Base-by-base conservation (phyloP, 768 basidiomycete genomes). In the Tephrocybe sp. region DNA sequence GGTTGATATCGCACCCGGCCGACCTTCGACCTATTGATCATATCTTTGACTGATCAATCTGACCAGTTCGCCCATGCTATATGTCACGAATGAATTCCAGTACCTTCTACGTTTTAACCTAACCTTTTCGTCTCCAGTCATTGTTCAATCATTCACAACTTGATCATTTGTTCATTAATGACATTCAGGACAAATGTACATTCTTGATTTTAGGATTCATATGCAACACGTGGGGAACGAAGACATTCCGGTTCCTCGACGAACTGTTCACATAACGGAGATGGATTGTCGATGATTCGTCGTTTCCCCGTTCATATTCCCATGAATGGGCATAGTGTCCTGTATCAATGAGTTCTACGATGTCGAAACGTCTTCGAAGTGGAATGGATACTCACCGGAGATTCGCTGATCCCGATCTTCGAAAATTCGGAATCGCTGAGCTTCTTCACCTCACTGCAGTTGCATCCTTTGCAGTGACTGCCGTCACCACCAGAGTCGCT, bases 391-490 rank as follows among this genome's bases (percentile, higher is more conserved):
- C 42, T 3, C 36, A 50, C 42, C 13, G 49, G 49, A 38, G 49
- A 44, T 10, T 50, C 42, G 21, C 27, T 44, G 15, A 24, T 38
- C 5, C 9, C 16, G 29, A 16, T 37, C 15, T 44, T 43, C 19
- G 29, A 25, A 11, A 44, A 31, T 15, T n/a, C n/a, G n/a, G 42
- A 39, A 23, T 50, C 42, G 16, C 36, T 39, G 19, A 44, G 19
- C 13, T 18, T 30, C 3, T 44, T 29, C 22, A 5, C 24, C 21
- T 45, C 37, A 5, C 37, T 22, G 21, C 49, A 50, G 34, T 43
- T 50, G 36, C 42, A 50, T 11, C 49, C 49, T 37, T 44, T 50
- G 34, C 49, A 50, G 15, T 50, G 49, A 31, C 42, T 34, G 12
- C 29, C 40, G 15, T 50, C 42, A 31, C 42, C 42, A 10, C 29